A percentile compares a stretch with the other conserved stretches of the same genome.
Conservation (phyloP, 768 basidiomycete species). For the Rhodotorula toruloides region DNA sequence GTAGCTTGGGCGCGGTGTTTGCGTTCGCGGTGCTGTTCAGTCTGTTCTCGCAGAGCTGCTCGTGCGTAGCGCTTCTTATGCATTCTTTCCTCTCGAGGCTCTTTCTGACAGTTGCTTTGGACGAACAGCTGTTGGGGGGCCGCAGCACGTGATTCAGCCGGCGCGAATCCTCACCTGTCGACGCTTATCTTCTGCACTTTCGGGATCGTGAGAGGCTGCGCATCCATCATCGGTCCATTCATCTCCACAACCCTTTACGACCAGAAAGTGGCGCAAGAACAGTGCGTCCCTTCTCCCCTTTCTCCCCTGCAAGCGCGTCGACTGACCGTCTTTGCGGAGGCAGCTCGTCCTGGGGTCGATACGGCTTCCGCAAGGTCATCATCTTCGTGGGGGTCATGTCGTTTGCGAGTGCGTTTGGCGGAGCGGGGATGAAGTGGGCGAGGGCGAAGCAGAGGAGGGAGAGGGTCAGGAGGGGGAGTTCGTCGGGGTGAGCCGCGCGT, state of each 20-base stretch:
- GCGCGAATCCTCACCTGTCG: constrained; percentile 21
- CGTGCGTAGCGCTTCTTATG: neutral
- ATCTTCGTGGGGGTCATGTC: constrained; percentile 25
- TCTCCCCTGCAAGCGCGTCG: neutral
- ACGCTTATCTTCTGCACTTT: constrained; percentile 22
- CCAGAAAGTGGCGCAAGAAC: neutral
- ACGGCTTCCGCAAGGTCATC: constrained; percentile 23
- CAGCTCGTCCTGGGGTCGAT: constrained; percentile 4
- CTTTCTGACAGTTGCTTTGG: too few species aligned
- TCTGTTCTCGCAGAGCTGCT: constrained; percentile 10
- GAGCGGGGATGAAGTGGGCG: constrained; percentile 3
- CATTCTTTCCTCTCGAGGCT: too few species aligned
- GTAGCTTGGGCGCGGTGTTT: constrained; percentile 3
- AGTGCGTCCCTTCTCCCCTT: constrained; percentile 3
- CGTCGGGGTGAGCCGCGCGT: neutral
- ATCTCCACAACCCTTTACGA: constrained; percentile 23
- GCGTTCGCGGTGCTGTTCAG: constrained; percentile 25
- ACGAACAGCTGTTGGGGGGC: constrained; percentile 7
- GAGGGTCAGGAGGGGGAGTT: neutral
- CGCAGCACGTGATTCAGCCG: constrained; percentile 6
- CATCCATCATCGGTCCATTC: constrained; percentile 18
- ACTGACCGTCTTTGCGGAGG: too few species aligned
- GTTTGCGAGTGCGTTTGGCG: neutral
- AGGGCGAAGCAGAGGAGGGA: neutral
- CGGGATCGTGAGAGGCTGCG: constrained; percentile 24